A percentile compares a stretch with the other conserved stretches of the same genome.
phyloP scores from a whole-genome alignment of 306 rosid species.

The Pachyrhizus erosus region DNA sequence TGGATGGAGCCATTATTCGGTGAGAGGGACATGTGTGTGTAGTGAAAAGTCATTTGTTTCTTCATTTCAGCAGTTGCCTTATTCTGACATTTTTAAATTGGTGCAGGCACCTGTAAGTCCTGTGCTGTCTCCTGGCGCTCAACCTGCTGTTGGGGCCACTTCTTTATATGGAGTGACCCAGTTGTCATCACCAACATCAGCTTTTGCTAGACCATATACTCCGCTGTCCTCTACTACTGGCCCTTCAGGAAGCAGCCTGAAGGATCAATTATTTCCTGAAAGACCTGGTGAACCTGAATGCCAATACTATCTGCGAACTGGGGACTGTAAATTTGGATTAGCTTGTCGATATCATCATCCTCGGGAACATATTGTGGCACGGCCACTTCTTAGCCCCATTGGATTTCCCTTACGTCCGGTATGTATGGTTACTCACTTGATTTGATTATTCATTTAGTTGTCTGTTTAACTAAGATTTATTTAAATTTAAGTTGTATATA shows the following conservation, averaged over 20 bases:
- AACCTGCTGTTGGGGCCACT: constrained; percentile 76
- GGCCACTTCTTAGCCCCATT: constrained; percentile 69
- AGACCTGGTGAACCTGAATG: constrained; percentile 90
- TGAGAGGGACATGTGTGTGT: constrained; percentile 43
- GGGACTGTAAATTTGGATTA: constrained; percentile 85
- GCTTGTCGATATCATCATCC: constrained; percentile 92
- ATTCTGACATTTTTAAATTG: constrained; percentile 22
- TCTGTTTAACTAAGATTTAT: neutral
- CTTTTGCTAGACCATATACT: constrained; percentile 71
- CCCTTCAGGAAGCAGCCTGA: constrained; percentile 59
- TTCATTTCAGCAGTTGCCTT: neutral
- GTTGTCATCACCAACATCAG: constrained; percentile 69
- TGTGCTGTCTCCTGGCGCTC: constrained; percentile 79
- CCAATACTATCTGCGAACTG: constrained; percentile 78
- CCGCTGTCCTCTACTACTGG: constrained; percentile 61
- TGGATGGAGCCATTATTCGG: constrained; percentile 92
- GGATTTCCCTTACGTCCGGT: constrained; percentile 93
- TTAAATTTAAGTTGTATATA: neutral
- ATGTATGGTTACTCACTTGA: constrained; percentile 30
- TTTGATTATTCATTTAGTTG: constrained; percentile 18
- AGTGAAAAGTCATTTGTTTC: neutral
- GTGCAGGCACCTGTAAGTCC: constrained; percentile 89
- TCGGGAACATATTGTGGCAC: constrained; percentile 55
- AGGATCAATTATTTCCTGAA: constrained; percentile 73
- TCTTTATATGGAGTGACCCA: constrained; percentile 80